Evolutionary conservation across 2,329 filamentous ascomycete genomes (phyloP), one percentile per base, ranked within the genome.

Genomic region (Exophiala dermatitidis): DNA sequence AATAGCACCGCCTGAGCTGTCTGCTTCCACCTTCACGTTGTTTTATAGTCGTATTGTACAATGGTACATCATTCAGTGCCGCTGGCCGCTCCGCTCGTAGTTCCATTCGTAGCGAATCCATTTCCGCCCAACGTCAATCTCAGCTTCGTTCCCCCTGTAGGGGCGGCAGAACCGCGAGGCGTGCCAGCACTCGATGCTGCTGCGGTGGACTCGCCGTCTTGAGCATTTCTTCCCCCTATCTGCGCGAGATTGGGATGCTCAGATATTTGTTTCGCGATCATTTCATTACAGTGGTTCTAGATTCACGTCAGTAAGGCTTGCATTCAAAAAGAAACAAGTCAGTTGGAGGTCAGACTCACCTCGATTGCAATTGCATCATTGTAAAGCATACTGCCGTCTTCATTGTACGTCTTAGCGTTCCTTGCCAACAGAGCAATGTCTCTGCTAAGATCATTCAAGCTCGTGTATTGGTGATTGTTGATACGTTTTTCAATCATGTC

Each of bases 381-480:
- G 73, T 90, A 97, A 50, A 98, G 79, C 64, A 94, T 76, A 70
- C 90, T 96, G 53, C 85, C 87, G 67, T 97, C 93, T 71, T 98
- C 94, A 66, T 98, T 98, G 76, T 95, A 98, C 2, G 87, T 93
- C 68, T 89, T 82, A 61, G 91, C 95, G 70, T 98, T 98, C 67
- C 80, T 83, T 69, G 90, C 93, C 71, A 98, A 80, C 59, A 91
- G 73, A 47, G 83, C 81, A 58, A 98, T 84, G 66, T 98, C 94
- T 61, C 81, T 82, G 51, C 83, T 80, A 77, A 98, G 82, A 63
- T 90, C 88, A 66, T 81, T 83, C 56, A 96, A 72, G 65, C 80
- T 86, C 62, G 81, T 82, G 70, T 98, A 98, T 67, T 96, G 88
- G 66, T 94, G 88, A 71, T 88, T 91, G 75, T 95, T 96, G 74